Evolutionary conservation across 164 flowering plant genomes (phyloP).

Genomic region (Amborella trichopoda): DNA sequence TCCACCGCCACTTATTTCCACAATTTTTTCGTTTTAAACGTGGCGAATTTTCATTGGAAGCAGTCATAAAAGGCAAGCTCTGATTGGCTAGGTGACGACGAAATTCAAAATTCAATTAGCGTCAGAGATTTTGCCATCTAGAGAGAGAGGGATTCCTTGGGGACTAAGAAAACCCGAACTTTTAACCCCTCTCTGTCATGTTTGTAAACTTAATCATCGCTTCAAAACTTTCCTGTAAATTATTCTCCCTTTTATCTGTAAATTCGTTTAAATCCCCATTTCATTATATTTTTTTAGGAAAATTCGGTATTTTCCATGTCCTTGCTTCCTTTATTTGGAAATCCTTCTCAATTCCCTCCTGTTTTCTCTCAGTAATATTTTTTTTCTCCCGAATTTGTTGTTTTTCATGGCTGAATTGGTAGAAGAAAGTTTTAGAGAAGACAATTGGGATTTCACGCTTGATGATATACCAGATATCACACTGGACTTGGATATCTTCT

Average conservation of each 20-base stretch:
- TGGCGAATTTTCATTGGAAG: constrained; percentile 21
- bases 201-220: not conserved
- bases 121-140: no score
- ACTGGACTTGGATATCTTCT: no score
- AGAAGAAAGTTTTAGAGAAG: no score
- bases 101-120: not conserved
- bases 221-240: not conserved
- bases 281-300: not conserved
- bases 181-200: not conserved
- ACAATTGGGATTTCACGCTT: no score
- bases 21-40: no score
- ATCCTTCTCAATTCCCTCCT: constrained; percentile 6
- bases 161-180: constrained; percentile 6
- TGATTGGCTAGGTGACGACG: constrained; percentile 19
- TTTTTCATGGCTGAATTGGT: no score
- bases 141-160: constrained; percentile 2
- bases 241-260: not conserved
- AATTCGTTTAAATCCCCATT: not conserved
- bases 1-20: no score
- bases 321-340: not conserved
- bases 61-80: not conserved
- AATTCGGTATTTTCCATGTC: not conserved
- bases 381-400: no score
- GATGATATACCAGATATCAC: no score
- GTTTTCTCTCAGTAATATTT: no score